Evolutionary conservation across 208 protist species (phyloP).

Genomic region (Crithidia acanthocephali): DNA sequence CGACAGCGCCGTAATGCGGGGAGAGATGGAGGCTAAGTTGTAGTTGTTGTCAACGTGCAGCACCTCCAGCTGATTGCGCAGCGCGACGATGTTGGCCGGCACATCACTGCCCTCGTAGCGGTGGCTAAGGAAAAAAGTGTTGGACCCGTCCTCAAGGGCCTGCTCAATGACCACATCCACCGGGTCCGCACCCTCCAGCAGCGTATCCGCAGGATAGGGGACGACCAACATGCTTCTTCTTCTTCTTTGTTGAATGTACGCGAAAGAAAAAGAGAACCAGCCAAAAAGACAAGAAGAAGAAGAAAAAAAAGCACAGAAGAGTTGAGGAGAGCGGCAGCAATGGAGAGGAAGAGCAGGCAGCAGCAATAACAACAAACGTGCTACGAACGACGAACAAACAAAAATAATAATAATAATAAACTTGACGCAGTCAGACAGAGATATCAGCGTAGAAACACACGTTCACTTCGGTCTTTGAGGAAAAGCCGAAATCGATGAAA

Average conservation of each 20-base stretch:
- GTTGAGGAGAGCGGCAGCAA: no score
- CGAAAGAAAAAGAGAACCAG: neutral
- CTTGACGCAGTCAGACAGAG: no score
- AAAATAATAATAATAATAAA: no score
- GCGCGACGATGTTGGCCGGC: conserved; percentile 41
- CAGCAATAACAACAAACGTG: no score
- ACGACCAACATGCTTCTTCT: no score
- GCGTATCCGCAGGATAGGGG: neutral
- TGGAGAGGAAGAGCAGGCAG: no score
- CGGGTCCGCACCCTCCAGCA: conserved; percentile 19
- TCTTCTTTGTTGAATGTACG: neutral
- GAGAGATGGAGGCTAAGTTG: conserved; percentile 47
- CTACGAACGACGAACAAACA: no score
- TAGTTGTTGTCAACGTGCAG: conserved; percentile 90
- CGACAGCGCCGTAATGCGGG: conserved; percentile 61
- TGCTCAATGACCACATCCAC: conserved; percentile 43
- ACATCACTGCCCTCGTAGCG: conserved; percentile 31
- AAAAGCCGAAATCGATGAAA: no score
- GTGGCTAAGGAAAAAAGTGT: conserved; percentile 54
- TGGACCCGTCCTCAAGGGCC: conserved; percentile 48
- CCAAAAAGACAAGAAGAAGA: neutral
- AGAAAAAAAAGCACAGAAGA: no score
- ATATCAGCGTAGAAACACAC: no score
- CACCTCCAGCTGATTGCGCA: conserved; percentile 69
- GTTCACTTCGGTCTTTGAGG: no score